A percentile compares a stretch with the other conserved stretches of the same genome.
phyloP scores from a whole-genome alignment of 1,284 basidiomycete species.

The Mrakiaceae sp. region DNA sequence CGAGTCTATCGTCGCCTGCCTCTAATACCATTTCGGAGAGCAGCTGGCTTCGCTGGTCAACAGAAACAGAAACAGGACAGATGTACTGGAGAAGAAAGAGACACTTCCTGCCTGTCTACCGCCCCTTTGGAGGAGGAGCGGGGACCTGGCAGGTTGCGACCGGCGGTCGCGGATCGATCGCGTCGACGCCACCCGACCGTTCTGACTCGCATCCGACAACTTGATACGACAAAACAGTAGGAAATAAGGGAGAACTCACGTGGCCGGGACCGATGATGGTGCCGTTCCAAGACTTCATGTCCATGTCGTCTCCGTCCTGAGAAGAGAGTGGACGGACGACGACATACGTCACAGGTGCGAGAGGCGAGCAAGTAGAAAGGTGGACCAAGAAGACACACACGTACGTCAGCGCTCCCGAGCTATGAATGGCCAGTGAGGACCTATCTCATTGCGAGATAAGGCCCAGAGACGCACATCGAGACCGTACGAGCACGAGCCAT shows the following conservation, averaged over 20 bases:
- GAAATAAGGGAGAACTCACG: constrained; percentile 41
- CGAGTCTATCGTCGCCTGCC: not conserved
- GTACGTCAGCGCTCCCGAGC: not conserved
- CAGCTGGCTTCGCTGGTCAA: too few species aligned
- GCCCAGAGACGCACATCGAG: constrained; percentile 44
- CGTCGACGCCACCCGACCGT: too few species aligned
- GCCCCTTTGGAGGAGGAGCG: too few species aligned
- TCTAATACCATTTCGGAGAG: too few species aligned
- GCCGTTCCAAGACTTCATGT: constrained; percentile 98
- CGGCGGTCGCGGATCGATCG: too few species aligned
- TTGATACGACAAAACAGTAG: too few species aligned
- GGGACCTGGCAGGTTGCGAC: too few species aligned
- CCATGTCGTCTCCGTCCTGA: constrained; percentile 73
- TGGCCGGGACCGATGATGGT: constrained; percentile 98
- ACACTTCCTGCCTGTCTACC: too few species aligned
- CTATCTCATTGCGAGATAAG: not conserved
- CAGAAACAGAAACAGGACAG: not conserved
- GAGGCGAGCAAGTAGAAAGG: too few species aligned
- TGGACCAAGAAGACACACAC: too few species aligned
- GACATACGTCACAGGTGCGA: not conserved
- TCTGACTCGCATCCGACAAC: too few species aligned
- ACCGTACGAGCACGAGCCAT: constrained; percentile 93
- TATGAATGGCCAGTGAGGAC: not conserved
- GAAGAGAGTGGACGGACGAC: not conserved
- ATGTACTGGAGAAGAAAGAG: too few species aligned